A percentile compares a stretch with the other conserved stretches of the same genome.
Evolutionary conservation across 2,329 filamentous ascomycete genomes (phyloP).

Genomic region (Magnaporthiopsis poae): DNA sequence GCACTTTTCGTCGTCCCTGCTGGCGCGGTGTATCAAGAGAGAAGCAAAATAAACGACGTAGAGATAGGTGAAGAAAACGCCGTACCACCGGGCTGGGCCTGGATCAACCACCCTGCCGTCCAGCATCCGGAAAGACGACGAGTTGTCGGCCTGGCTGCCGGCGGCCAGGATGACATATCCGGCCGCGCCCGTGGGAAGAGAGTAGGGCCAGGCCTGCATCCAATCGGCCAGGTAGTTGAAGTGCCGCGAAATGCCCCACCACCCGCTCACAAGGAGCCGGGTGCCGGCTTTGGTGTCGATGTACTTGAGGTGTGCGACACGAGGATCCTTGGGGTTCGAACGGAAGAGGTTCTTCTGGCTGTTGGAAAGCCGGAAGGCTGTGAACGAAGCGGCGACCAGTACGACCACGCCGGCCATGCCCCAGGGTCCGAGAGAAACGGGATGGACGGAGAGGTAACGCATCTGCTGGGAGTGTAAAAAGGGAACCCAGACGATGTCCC

Average conservation of each 20-base stretch:
- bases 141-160: slow-evolving; percentile 39
- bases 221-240: slow-evolving; percentile 96
- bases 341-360: slow-evolving; percentile 92
- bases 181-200: slow-evolving; percentile 72
- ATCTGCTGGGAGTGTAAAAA: slow-evolving; percentile 80
- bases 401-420: slow-evolving; percentile 56
- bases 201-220: slow-evolving; percentile 87
- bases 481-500: slow-evolving; percentile 85
- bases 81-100: neutral
- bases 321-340: slow-evolving; percentile 71
- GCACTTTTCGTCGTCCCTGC: slow-evolving; percentile 2
- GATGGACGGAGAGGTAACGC: slow-evolving; percentile 74
- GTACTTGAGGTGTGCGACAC: slow-evolving; percentile 69
- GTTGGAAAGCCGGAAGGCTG: slow-evolving; percentile 88
- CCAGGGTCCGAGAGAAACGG: slow-evolving; percentile 61
- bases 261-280: slow-evolving; percentile 72
- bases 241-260: slow-evolving; percentile 87
- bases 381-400: slow-evolving; percentile 66
- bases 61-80: neutral
- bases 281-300: slow-evolving; percentile 77
- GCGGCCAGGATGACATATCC: slow-evolving; percentile 64
- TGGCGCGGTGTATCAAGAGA: neutral
- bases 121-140: neutral
- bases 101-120: neutral
- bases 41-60: neutral